Evolutionary conservation across 2,329 filamentous ascomycete genomes (phyloP).

Genomic region (Diaporthe sp.): DNA sequence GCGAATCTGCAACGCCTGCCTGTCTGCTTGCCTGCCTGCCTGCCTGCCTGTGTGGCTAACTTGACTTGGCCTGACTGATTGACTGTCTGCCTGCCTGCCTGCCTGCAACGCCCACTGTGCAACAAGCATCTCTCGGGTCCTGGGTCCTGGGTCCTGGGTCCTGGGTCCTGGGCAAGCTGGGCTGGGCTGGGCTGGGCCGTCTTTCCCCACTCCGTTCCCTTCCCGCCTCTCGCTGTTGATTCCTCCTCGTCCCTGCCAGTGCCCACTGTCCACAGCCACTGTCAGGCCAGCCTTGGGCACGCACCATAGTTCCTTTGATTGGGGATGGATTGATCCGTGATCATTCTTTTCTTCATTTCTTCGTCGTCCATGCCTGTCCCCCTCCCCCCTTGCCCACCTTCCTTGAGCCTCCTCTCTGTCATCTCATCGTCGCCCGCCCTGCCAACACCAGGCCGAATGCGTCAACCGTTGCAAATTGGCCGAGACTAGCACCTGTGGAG

Average conservation of each 20-base stretch:
- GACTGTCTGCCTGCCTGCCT: slow-evolving; percentile 9
- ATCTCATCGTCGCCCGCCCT: not conserved
- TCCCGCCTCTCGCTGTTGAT: slow-evolving; percentile 13
- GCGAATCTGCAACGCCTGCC: slow-evolving; percentile 18
- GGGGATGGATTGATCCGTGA: not conserved
- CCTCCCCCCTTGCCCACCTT: not conserved
- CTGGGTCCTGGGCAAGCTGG: slow-evolving; percentile 9
- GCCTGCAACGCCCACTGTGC: not conserved
- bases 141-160: slow-evolving; percentile 19
- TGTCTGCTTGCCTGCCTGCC: not conserved
- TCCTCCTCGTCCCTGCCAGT: slow-evolving; percentile 11
- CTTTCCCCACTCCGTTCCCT: slow-evolving; percentile 10
- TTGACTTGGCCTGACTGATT: not conserved
- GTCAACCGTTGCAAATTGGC: slow-evolving; percentile 18
- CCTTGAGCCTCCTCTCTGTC: not conserved
- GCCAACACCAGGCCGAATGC: slow-evolving; percentile 27
- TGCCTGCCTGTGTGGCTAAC: not conserved
- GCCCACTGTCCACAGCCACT: slow-evolving; percentile 17
- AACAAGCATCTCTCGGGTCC: slow-evolving; percentile 23
- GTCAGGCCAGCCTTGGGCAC: slow-evolving; percentile 24
- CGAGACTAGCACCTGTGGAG: not conserved
- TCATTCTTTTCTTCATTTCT: slow-evolving; percentile 24
- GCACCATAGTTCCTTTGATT: slow-evolving; percentile 20
- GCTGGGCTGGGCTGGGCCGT: slow-evolving; percentile 28
- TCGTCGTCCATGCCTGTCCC: not conserved